Evolutionary conservation across 495 filamentous ascomycete genomes (phyloP).

Genomic region (Aspergillus ostianus): DNA sequence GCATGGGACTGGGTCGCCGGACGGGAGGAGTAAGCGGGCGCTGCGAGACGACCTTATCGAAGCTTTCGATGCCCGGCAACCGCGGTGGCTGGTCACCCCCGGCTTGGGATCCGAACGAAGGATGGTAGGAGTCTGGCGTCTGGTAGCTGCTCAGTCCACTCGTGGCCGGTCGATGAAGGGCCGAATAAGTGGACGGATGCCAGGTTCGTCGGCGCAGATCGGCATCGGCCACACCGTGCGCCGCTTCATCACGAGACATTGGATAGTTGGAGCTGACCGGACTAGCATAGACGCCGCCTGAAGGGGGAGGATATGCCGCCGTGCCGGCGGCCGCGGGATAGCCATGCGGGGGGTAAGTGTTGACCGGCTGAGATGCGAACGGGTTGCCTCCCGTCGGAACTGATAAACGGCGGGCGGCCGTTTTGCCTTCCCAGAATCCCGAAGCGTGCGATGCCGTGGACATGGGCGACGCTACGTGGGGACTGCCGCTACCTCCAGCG

Average conservation of each 20-base stretch:
- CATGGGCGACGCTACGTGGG: conserved; percentile 70
- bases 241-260: conserved; percentile 63
- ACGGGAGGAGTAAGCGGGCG: conserved; percentile 62
- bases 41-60: conserved; percentile 64
- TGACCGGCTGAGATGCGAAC: conserved; percentile 65
- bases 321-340: conserved; percentile 51
- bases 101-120: conserved; percentile 49
- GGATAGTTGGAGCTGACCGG: conserved; percentile 68
- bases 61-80: conserved; percentile 87
- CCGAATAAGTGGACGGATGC: conserved; percentile 75
- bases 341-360: conserved; percentile 50
- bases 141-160: conserved; percentile 59
- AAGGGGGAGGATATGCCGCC: conserved; percentile 48
- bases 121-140: conserved; percentile 56
- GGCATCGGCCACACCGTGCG: conserved; percentile 60
- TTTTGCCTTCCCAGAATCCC: conserved; percentile 68
- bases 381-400: conserved; percentile 75
- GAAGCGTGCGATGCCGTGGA: conserved; percentile 61
- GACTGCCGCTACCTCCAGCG: conserved; percentile 64
- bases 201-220: conserved; percentile 82
- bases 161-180: conserved; percentile 58
- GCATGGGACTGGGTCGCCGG: conserved; percentile 66
- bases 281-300: conserved; percentile 62
- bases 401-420: conserved; percentile 72
- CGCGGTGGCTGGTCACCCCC: conserved; percentile 54